These are phyloP conservation scores for Tuber aestivum DNA, from an alignment of 495 filamentous ascomycete species.

Conservation along the genomic window DNA sequence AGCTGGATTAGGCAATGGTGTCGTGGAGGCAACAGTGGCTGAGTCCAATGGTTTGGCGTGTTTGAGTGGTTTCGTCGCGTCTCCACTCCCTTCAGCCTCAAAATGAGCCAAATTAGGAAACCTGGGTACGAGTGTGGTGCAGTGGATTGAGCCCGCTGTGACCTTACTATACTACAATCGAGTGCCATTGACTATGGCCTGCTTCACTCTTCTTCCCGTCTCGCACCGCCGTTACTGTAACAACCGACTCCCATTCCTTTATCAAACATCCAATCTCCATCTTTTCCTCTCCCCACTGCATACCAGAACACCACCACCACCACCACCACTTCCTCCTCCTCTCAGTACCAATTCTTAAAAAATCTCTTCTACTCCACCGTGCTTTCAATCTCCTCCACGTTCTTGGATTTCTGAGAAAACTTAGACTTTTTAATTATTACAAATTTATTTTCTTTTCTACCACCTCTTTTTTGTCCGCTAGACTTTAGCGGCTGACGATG, in stretches of 20 bases:
- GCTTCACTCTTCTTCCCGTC: neutral
- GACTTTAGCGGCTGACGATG: conserved; percentile 43
- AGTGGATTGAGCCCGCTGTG: neutral
- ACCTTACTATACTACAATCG: neutral
- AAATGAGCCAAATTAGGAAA: neutral
- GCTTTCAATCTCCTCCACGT: neutral
- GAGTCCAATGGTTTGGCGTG: neutral
- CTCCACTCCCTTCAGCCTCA: neutral
- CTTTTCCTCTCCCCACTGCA: neutral
- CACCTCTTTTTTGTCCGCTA: neutral
- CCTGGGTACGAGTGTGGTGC: neutral
- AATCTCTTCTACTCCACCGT: neutral
- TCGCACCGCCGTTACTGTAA: neutral
- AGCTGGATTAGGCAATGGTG: neutral
- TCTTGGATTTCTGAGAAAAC: neutral
- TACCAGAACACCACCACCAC: neutral
- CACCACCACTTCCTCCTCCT: neutral
- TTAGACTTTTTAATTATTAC: neutral
- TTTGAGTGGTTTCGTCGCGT: neutral
- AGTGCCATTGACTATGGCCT: neutral
- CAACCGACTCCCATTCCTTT: conserved; percentile 4
- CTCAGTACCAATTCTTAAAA: neutral
- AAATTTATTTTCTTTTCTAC: neutral
- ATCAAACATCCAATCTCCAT: neutral
- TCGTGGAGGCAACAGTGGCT: neutral